Evolutionary conservation across 2,329 filamentous ascomycete genomes (phyloP).

Genomic region (Botrytis fragariae): DNA sequence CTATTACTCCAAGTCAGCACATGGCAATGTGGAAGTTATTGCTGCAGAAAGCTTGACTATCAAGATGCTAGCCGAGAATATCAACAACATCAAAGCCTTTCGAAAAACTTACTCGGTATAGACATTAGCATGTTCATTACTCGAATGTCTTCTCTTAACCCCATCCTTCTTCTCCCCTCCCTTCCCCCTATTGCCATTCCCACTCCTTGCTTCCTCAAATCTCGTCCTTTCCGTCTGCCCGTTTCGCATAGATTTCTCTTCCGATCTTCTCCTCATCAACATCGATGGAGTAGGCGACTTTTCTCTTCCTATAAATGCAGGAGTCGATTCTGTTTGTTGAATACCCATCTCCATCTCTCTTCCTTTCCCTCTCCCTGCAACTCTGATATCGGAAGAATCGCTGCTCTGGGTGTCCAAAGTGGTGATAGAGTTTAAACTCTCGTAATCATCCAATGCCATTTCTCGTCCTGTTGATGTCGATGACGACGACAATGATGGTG

Average conservation of each 20-base stretch:
- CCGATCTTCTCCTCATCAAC: conserved; percentile 1
- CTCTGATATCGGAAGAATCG: neutral
- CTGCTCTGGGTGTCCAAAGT: neutral
- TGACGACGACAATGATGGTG: neutral
- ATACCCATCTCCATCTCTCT: neutral
- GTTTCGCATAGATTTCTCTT: neutral
- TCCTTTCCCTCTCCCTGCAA: neutral
- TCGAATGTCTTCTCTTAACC: conserved; percentile 12
- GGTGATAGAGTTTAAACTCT: conserved; percentile 12
- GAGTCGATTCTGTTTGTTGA: neutral
- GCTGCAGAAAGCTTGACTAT: neutral
- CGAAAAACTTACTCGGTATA: conserved; percentile 21
- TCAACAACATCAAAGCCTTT: neutral
- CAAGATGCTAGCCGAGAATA: neutral
- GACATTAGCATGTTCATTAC: conserved; percentile 19
- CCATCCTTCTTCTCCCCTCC: conserved; percentile 14
- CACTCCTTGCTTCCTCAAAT: neutral
- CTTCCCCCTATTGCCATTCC: neutral
- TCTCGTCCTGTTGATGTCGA: neutral
- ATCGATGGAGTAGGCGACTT: conserved; percentile 12
- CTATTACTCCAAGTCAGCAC: neutral
- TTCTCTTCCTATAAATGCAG: neutral
- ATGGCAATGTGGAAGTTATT: neutral
- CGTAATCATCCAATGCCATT: conserved; percentile 2
- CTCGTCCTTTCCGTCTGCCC: neutral